phyloP scores from a whole-genome alignment of 108 stramenopile species.

The Nitzschia inconspicua region DNA sequence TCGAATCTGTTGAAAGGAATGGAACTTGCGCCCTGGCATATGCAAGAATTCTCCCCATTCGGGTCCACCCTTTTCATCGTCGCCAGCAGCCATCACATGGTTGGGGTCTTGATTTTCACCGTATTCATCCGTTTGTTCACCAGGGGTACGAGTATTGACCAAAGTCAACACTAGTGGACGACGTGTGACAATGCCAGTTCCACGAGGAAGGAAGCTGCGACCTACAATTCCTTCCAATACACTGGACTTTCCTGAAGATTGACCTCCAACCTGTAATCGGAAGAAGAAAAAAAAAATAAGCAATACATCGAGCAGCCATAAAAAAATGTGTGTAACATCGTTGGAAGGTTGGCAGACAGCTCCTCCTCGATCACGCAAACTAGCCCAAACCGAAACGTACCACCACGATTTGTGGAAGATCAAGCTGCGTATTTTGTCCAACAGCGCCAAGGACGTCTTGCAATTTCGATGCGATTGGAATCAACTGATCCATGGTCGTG shows the following conservation, averaged over 20 bases:
- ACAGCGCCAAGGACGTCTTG: slow-evolving; percentile 98
- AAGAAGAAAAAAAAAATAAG: neutral
- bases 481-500: slow-evolving; percentile 91
- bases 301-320: too few relatives aligned
- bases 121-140: slow-evolving; percentile 10
- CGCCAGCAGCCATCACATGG: slow-evolving; percentile 9
- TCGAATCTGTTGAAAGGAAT: slow-evolving; percentile 87
- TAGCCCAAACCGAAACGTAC: slow-evolving; percentile 23
- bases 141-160: slow-evolving; percentile 54
- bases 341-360: too few relatives aligned
- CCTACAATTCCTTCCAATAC: slow-evolving; percentile 96
- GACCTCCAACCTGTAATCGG: slow-evolving; percentile 61
- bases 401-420: slow-evolving; percentile 99
- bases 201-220: slow-evolving; percentile 92
- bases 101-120: slow-evolving; percentile 24
- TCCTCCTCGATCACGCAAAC: too few relatives aligned
- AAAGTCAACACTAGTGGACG: slow-evolving; percentile 92
- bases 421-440: slow-evolving; percentile 84
- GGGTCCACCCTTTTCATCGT: slow-evolving; percentile 5
- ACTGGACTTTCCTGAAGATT: slow-evolving; percentile 95
- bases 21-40: slow-evolving; percentile 79
- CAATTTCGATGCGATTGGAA: slow-evolving; percentile 97
- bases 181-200: slow-evolving; percentile 97
- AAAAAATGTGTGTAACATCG: too few relatives aligned
- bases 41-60: slow-evolving; percentile 99